Base-by-base conservation (phyloP, 2,329 filamentous ascomycete species). In the Davidsoniella neocaledoniae region DNA sequence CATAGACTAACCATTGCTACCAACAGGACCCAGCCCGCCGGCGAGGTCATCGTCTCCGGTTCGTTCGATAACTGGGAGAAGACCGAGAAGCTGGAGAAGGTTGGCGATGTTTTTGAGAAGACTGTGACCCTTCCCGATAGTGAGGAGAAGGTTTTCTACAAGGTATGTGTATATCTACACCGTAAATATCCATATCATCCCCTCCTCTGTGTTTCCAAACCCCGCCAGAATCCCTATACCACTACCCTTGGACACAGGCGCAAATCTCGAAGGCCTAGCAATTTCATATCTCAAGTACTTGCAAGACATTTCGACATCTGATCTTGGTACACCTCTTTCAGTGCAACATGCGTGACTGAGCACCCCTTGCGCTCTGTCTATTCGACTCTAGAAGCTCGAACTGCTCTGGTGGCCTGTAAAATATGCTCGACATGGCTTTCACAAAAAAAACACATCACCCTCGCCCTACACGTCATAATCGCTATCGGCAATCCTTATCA, bases 31-130 rank as follows among this genome's bases (percentile, higher is more conserved):
- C 81, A 91, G 64, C 71, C 79, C 58, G 88, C 84, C 62, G 74
- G 80, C 57, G 83, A 93, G 63, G 90, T 96, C 64, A 90, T 83
- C 66, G 91, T 96, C 58, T 96, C 90, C 39, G 91, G 91, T 63
- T 90, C 85, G 55, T 96, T 96, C 63, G 90, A 96, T 68, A 76
- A 86, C 68, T 98, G 91, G 91, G 74, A 76, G 57, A 90, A 91
- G 72, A 86, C 79, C 51, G 77, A 90, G 64, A 77, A 83, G 69
- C 75, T 98, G 52, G 79, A 87, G 44, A 86, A 86, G 68, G 73
- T 78, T 39, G 83, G 75, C 61, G 71, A 78, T 55, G 59, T 73
- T 58, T 94, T 93, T 65, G 73, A 83, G 66, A 94, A 94, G 72
- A 77, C 77, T 33, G 86, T 98, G 53, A 69, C 76, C 48, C 72